A percentile compares a stretch with the other conserved stretches of the same genome.
phyloP scores from a whole-genome alignment of 2,329 filamentous ascomycete genomes.

The Pyricularia sp. region DNA sequence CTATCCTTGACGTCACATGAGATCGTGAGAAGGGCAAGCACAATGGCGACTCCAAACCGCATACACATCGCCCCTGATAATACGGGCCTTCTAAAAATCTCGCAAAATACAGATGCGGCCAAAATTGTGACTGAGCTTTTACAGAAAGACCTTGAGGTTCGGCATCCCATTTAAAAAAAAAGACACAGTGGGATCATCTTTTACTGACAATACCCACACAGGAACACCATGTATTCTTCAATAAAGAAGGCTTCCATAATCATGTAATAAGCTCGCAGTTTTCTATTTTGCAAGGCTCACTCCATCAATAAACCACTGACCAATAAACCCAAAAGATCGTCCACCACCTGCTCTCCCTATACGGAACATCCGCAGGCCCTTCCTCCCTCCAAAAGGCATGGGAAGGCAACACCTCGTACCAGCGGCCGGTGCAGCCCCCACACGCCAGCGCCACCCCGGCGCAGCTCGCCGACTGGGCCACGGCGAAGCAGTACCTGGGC shows the following conservation, averaged over 20 bases:
- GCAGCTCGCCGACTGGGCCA: slow-evolving; percentile 45
- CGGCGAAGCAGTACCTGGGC: slow-evolving; percentile 52
- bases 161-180: not conserved
- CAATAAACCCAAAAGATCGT: slow-evolving; percentile 35
- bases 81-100: slow-evolving; percentile 37
- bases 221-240: slow-evolving; percentile 74
- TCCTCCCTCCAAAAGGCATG: slow-evolving; percentile 54
- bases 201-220: slow-evolving; percentile 11
- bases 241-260: slow-evolving; percentile 66
- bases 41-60: slow-evolving; percentile 37
- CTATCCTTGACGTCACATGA: not conserved
- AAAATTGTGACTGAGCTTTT: slow-evolving; percentile 56
- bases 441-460: slow-evolving; percentile 29
- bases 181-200: not conserved
- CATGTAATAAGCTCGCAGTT: slow-evolving; percentile 40
- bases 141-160: slow-evolving; percentile 62
- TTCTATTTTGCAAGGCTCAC: too few relatives aligned
- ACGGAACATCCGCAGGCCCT: slow-evolving; percentile 60
- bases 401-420: slow-evolving; percentile 55
- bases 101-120: slow-evolving; percentile 49
- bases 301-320: not conserved
- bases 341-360: slow-evolving; percentile 69
- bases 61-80: slow-evolving; percentile 38
- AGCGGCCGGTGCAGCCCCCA: slow-evolving; percentile 44
- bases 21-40: not conserved